A percentile compares a stretch with the other conserved stretches of the same genome.
Evolutionary conservation across 1,284 basidiomycete species (phyloP).

Genomic region (Grifola frondosa): DNA sequence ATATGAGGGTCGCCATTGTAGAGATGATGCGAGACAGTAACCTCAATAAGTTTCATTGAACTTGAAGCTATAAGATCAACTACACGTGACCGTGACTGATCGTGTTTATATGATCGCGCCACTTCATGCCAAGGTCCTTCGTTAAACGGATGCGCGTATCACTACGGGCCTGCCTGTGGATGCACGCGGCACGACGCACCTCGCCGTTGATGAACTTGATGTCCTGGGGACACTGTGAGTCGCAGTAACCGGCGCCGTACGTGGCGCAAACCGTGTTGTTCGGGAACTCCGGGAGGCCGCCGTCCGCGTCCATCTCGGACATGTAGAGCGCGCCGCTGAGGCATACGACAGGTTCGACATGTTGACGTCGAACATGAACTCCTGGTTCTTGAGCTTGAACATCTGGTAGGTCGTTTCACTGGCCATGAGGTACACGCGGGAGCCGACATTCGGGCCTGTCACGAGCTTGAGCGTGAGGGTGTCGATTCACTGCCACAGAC

Average conservation of each 20-base stretch:
- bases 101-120: too few relatives aligned
- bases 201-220: slow-evolving; percentile 51
- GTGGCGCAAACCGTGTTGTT: slow-evolving; percentile 48
- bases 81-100: too few relatives aligned
- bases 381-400: slow-evolving; percentile 52
- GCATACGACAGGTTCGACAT: slow-evolving; percentile 50
- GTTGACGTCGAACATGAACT: slow-evolving; percentile 57
- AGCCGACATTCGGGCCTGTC: slow-evolving; percentile 57
- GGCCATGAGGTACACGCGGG: slow-evolving; percentile 52
- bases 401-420: slow-evolving; percentile 44
- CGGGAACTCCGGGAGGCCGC: slow-evolving; percentile 34
- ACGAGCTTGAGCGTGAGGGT: too few relatives aligned
- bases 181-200: too few relatives aligned
- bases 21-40: too few relatives aligned
- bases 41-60: too few relatives aligned
- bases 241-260: slow-evolving; percentile 53
- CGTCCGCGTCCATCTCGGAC: slow-evolving; percentile 38
- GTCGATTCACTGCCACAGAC: too few relatives aligned
- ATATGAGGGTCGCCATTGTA: too few relatives aligned
- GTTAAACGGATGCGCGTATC: too few relatives aligned
- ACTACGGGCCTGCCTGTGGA: too few relatives aligned
- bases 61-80: too few relatives aligned
- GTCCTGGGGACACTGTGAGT: slow-evolving; percentile 45
- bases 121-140: too few relatives aligned
- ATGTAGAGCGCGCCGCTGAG: slow-evolving; percentile 49